Percentiles rank a stretch among this genome's conserved stretches.
These are phyloP conservation scores for Rhizoctonia solani DNA, from an alignment of 1,284 basidiomycete genomes.

Conservation along the genomic window DNA sequence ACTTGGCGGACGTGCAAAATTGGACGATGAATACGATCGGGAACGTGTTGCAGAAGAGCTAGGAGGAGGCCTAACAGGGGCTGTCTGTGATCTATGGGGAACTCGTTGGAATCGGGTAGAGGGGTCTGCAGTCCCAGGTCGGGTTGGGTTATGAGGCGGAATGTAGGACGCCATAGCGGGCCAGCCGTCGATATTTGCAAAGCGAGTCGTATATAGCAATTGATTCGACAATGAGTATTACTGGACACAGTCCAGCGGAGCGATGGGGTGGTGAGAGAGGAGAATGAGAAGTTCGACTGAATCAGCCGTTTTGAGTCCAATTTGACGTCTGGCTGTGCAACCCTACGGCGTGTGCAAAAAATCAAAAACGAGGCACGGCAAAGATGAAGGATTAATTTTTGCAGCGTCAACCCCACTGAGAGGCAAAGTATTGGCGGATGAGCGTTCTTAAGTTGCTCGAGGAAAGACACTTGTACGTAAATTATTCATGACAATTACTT, in stretches of 20 bases:
- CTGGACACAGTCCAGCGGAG: conserved; percentile 30
- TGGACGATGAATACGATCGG: conserved; percentile 11
- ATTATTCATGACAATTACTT: not conserved
- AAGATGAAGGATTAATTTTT: conserved; percentile 17
- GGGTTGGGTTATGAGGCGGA: conserved; percentile 1
- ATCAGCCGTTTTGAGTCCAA: conserved; percentile 26
- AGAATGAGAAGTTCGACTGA: not conserved
- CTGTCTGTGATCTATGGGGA: conserved; percentile 24
- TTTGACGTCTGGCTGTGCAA: not conserved
- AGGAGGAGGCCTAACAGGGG: conserved; percentile 3
- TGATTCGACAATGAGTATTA: not conserved
- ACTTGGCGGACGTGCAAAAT: conserved; percentile 22
- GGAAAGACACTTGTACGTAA: not conserved
- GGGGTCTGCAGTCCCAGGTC: conserved; percentile 18
- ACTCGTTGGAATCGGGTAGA: conserved; percentile 24
- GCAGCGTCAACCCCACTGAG: conserved; percentile 22
- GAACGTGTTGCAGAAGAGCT: not conserved
- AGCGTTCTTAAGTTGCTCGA: not conserved
- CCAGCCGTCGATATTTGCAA: conserved; percentile 23
- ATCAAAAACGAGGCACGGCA: conserved; percentile 20
- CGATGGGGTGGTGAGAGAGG: conserved; percentile 31
- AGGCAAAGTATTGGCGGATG: not conserved
- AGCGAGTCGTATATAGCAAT: not conserved
- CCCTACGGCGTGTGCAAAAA: not conserved
- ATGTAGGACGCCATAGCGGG: conserved; percentile 25